Base-by-base conservation (phyloP, 2,329 filamentous ascomycete species). In the Botrytis porri region DNA sequence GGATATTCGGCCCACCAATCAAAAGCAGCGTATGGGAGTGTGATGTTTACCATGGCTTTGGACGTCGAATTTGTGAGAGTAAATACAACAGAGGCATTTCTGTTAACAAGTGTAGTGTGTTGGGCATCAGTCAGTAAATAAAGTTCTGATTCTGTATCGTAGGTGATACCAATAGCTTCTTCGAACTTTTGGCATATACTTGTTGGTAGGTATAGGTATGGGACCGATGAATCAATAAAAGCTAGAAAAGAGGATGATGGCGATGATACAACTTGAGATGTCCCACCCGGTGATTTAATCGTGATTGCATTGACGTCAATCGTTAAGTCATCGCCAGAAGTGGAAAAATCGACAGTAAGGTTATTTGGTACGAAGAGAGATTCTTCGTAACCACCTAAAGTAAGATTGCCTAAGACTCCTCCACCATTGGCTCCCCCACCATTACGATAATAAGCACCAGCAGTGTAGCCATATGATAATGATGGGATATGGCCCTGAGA, bases 391-490 rank as follows among this genome's bases (percentile, higher is more conserved):
- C 83, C 83, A 35, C 78, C 78, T 43, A 80, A 72, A 12, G 74
- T 78, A n/a, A 80, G 70, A 45, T 76, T 78, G 29, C 74, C 77
- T 14, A 77, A 59, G 18, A 74, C 75, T 57, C 73, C 75, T 57
- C 65, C n/a, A 7, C 51, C 65, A 32, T 32, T 69, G 22, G 65
- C 48, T 57, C 65, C 65, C 18, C 65, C 70, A 39, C 74, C 74
- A 45, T 73, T 74, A 78, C 83, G 82, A 72, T 84, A 84, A 64
- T 79, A 79, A 32, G 82, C 82, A 3, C 83, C 83, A 9, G 83
- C 83, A 10, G 83, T 84, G 73, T 84, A 84, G 67, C 82, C 83
- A 81, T 83, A 84, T 67, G 82, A 83, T 22, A 83, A 74, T 72
- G 82, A 83, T 12, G 83, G 83, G 39, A 84, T 84, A 29, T 78